Base-by-base conservation (phyloP, 78 protist genomes). In the Pelomyxa schiedti region DNA sequence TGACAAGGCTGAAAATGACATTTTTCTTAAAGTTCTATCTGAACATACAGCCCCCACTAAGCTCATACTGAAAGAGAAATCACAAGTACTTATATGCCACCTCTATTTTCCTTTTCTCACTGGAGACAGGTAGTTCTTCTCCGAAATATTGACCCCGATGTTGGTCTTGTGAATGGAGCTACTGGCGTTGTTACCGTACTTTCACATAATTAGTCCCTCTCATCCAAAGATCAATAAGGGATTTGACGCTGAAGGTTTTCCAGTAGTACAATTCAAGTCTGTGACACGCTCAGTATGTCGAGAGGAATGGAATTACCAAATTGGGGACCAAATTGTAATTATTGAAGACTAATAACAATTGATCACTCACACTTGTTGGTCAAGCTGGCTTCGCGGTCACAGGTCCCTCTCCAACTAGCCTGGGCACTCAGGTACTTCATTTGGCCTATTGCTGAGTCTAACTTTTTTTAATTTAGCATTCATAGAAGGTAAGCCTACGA, bases 81-180 rank as follows among this genome's bases (percentile, higher is more conserved):
- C n/a, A n/a, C n/a, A n/a, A n/a, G n/a, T n/a, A n/a, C n/a, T n/a
- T n/a, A n/a, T n/a, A n/a, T n/a, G n/a, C n/a, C n/a, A n/a, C n/a
- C n/a, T n/a, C n/a, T n/a, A n/a, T n/a, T n/a, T n/a, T n/a, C n/a
- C n/a, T n/a, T n/a, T n/a, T n/a, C n/a, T n/a, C n/a, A n/a, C 63
- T 75, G 82, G 26, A 7, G 72, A 24, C 77, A 80, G 16, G 84
- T 80, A 1, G 52, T 80, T 26, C 22, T 80, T n/a, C 38, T 80
- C 43, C 72, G 74, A 66, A 80, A 80, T 39, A 36, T 72, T 37
- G 69, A 80, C 40, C 42, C 77, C 35, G 76, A 42, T 4, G 7
- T 8, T 35, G 79, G 72, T 3, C 85, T 88, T 3, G 92, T 88
- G 75, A 88, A 88, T 66, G 92, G 92, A 9, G n/a, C 77, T 4